Percentiles rank a stretch among this genome's conserved stretches.
phyloP scores from a whole-genome alignment of 2,329 filamentous ascomycete genomes.

The Aspergillus carbonarius region DNA sequence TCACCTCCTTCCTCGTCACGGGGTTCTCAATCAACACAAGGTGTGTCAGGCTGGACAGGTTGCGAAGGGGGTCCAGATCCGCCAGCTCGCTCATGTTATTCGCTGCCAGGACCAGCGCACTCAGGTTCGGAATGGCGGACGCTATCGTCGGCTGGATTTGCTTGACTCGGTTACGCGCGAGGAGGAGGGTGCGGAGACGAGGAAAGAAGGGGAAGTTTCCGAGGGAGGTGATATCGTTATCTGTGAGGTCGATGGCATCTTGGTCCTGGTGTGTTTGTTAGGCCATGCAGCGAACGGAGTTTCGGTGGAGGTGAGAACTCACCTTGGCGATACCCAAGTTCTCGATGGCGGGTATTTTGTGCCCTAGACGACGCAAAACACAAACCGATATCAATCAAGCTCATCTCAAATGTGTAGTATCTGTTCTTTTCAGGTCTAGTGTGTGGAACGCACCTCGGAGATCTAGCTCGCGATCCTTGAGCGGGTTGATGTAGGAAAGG shows the following conservation, averaged over 20 bases:
- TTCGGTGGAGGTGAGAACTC: conserved; percentile 41
- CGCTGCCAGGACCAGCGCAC: conserved; percentile 75
- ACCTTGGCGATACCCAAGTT: conserved; percentile 94
- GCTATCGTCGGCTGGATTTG: conserved; percentile 75
- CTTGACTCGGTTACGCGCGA: conserved; percentile 84
- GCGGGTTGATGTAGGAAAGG: conserved; percentile 95
- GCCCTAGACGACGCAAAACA: conserved; percentile 65
- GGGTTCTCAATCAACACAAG: conserved; percentile 83
- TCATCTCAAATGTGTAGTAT: conserved; percentile 78
- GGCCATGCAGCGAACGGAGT: background rate
- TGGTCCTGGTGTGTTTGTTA: conserved; percentile 63
- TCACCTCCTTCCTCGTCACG: conserved; percentile 85
- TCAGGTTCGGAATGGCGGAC: conserved; percentile 76
- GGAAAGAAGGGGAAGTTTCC: conserved; percentile 92
- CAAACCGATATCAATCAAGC: conserved; percentile 80
- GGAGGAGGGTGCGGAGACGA: conserved; percentile 80
- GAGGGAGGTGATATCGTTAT: conserved; percentile 90
- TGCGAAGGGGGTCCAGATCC: conserved; percentile 77
- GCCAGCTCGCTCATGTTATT: conserved; percentile 83
- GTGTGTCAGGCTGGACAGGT: conserved; percentile 71
- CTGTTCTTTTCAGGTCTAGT: conserved; percentile 76
- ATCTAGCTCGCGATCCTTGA: conserved; percentile 98
- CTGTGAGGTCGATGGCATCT: conserved; percentile 96
- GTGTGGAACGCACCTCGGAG: conserved; percentile 81
- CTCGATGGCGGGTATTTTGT: conserved; percentile 96